Conservation (phyloP, 176 grass and related monocot genomes). For the Bonia amplexicaulis region DNA sequence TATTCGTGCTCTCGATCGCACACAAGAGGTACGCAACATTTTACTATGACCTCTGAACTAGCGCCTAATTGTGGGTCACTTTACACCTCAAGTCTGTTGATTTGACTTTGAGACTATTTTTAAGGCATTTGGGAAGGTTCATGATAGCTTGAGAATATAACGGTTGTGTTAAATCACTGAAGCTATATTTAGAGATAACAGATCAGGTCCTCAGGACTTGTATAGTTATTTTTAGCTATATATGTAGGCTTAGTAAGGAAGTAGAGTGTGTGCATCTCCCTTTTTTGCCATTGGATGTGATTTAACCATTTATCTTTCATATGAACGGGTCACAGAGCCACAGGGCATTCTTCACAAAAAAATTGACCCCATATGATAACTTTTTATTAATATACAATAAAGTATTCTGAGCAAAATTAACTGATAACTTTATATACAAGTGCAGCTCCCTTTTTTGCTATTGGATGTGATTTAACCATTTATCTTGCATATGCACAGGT, state of each 20-base stretch:
- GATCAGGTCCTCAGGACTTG: not conserved
- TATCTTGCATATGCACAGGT: slow-evolving; percentile 4
- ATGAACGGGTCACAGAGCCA: not conserved
- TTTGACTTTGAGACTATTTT: slow-evolving; percentile 2
- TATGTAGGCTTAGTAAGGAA: not conserved
- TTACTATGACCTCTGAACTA: not conserved
- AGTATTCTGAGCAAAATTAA: too few relatives aligned
- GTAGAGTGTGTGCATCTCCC: not conserved
- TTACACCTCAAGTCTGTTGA: not conserved
- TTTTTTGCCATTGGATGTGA: not conserved
- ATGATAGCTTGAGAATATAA: slow-evolving; percentile 6
- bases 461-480: not conserved
- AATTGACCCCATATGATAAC: not conserved
- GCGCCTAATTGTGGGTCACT: slow-evolving; percentile 10
- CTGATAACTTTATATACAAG: too few relatives aligned
- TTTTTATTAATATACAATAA: too few relatives aligned
- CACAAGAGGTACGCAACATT: slow-evolving; percentile 71
- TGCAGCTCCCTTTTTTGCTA: not conserved
- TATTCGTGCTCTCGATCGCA: slow-evolving; percentile 86
- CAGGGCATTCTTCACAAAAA: not conserved
- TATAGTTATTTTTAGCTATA: not conserved
- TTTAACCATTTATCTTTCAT: slow-evolving; percentile 11
- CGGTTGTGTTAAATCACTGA: not conserved
- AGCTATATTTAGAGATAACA: not conserved
- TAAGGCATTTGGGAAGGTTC: not conserved